A percentile compares a stretch with the other conserved stretches of the same genome.
phyloP scores from a whole-genome alignment of 2,329 filamentous ascomycete species.

The Dryadomyces quercus-mongolicae region DNA sequence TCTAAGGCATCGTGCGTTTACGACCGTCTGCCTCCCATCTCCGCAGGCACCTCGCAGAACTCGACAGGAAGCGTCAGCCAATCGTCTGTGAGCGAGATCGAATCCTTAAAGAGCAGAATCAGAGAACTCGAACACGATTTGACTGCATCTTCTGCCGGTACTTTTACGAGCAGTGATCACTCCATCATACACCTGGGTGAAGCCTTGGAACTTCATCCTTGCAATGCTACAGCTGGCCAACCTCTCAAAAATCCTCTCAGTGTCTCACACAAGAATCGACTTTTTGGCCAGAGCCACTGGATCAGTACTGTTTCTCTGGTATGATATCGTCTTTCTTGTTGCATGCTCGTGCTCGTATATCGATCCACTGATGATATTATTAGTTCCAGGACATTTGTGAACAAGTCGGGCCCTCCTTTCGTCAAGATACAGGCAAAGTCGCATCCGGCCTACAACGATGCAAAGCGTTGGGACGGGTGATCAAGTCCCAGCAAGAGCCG shows the following conservation, averaged over 20 bases:
- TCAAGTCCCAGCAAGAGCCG: slow-evolving; percentile 32
- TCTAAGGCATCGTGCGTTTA: slow-evolving; percentile 13
- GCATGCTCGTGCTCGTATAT: too few species aligned
- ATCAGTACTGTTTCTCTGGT: slow-evolving; percentile 19
- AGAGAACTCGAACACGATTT: too few species aligned
- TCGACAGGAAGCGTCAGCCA: neutral
- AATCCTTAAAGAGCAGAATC: too few species aligned
- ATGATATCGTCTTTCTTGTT: neutral
- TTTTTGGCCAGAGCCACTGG: slow-evolving; percentile 48
- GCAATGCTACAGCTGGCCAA: too few species aligned
- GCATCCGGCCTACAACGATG: slow-evolving; percentile 29
- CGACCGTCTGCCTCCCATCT: neutral
- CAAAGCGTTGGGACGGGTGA: slow-evolving; percentile 36
- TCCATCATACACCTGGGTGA: too few species aligned
- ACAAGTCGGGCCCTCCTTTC: slow-evolving; percentile 10
- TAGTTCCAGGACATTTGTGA: slow-evolving; percentile 9
- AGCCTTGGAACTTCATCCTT: too few species aligned
- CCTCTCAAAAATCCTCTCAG: too few species aligned
- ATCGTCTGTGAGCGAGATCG: too few species aligned
- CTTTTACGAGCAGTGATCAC: too few species aligned
- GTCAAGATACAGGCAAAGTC: slow-evolving; percentile 23
- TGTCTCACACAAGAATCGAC: slow-evolving; percentile 30
- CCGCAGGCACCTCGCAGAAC: neutral
- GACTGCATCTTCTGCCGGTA: too few species aligned
- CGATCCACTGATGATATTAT: neutral